Evolutionary conservation across 495 filamentous ascomycete species (phyloP), one percentile per base, ranked within the genome.

Genomic region (Hypoxylon fragiforme): DNA sequence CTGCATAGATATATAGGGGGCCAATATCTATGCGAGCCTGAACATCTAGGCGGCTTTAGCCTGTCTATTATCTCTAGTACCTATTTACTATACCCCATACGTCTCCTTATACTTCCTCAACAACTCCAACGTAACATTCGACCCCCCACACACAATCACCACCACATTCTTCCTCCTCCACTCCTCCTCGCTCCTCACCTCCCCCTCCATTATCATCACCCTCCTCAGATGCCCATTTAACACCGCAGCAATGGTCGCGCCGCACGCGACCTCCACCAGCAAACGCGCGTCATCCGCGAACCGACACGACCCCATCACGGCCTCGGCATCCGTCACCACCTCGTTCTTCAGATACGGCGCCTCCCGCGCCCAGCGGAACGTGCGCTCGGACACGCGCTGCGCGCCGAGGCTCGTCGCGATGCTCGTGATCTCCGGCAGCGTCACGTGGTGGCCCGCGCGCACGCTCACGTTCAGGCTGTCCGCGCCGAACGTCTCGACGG

Each of bases 61-160:
- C n/a, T n/a, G n/a, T n/a, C n/a, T n/a, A n/a, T n/a, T n/a, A n/a
- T n/a, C n/a, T n/a, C n/a, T n/a, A n/a, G n/a, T n/a, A n/a, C n/a
- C n/a, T n/a, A n/a, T n/a, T n/a, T n/a, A n/a, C 32, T 49, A 51
- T 40, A 65, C 54, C 30, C 66, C 78, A 66, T 78, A 89, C 50
- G 70, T 73, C 72, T 78, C 69, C 63, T 76, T 75, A 70, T 87
- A 97, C 42, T 70, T 70, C 36, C 71, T 73, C 60, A 95, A 68
- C 64, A 84, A 81, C 14, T 87, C 82, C 19, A 87, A 69, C 3
- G 82, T 86, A 37, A 91, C 81, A 69, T 88, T 88, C 36, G 79
- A 85, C 7, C 92, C 92, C 0, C 92, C 92, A 66, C 92, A 97
- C 16, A 96, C 82, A 18, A 96, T 76, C 44, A 97, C 76, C 3